Conservation (phyloP, 805 yeast species). For the Scheffersomyces lignosus region DNA sequence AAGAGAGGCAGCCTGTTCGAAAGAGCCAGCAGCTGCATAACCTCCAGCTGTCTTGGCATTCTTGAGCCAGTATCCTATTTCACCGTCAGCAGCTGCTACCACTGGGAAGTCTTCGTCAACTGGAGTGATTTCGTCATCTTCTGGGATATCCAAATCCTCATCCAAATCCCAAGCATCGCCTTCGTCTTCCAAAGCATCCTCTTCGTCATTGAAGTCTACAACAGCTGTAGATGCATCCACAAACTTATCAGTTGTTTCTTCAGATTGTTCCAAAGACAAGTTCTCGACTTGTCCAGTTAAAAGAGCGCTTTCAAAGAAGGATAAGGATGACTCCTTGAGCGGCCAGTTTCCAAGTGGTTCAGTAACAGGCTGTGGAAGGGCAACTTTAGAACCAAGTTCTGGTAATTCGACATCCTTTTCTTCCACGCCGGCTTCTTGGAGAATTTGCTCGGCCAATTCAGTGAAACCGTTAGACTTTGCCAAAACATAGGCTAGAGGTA, state of each 20-base stretch:
- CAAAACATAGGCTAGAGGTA: conserved; percentile 88
- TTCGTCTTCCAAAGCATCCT: conserved; percentile 44
- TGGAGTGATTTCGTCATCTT: conserved; percentile 35
- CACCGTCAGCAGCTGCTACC: conserved; percentile 48
- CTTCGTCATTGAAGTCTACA: conserved; percentile 19
- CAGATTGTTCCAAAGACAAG: conserved; percentile 51
- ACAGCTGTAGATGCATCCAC: conserved; percentile 16
- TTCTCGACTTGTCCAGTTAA: conserved; percentile 71
- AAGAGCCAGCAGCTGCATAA: conserved; percentile 93
- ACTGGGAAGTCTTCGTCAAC: conserved; percentile 13
- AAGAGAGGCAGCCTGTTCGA: conserved; percentile 93
- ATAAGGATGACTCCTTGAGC: conserved; percentile 63
- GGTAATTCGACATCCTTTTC: conserved; percentile 67
- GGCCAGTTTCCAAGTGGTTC: conserved; percentile 74
- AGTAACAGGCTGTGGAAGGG: conserved; percentile 49
- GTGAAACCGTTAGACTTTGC: conserved; percentile 85
- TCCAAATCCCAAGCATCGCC: conserved; percentile 80
- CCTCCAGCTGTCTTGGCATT: conserved; percentile 89
- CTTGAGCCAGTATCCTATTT: conserved; percentile 78
- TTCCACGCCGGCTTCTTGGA: conserved; percentile 66
- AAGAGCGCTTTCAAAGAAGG: conserved; percentile 84
- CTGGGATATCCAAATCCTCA: conserved; percentile 71
- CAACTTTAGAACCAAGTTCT: conserved; percentile 41
- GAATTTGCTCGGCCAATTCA: conserved; percentile 69
- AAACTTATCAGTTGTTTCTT: conserved; percentile 4